Evolutionary conservation across 2,329 filamentous ascomycete species (phyloP).

Genomic region (Penicillium griseofulvum): DNA sequence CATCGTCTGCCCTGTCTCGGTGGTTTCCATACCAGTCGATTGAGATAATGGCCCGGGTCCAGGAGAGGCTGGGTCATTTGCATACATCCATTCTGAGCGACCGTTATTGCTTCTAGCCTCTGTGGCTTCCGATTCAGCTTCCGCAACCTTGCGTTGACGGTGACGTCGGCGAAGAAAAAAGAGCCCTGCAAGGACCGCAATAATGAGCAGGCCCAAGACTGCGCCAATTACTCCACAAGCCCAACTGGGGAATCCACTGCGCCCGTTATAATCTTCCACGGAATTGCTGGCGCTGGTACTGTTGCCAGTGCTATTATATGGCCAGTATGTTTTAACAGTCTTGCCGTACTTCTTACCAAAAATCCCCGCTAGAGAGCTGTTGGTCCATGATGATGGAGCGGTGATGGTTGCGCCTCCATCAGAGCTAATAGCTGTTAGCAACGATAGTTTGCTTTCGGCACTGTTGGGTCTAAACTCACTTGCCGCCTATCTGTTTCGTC

Average conservation of each 20-base stretch:
- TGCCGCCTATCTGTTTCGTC: constrained; percentile 35
- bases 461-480: constrained; percentile 20
- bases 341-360: constrained; percentile 58
- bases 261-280: constrained; percentile 8
- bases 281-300: constrained; percentile 14
- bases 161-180: constrained; percentile 21
- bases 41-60: not conserved
- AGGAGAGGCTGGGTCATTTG: not conserved
- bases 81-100: not conserved
- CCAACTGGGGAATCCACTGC: constrained; percentile 52
- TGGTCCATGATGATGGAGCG: constrained; percentile 46
- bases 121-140: not conserved
- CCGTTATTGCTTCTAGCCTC: not conserved
- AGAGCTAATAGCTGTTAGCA: constrained; percentile 18
- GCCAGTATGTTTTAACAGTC: constrained; percentile 58
- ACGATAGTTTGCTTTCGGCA: too few relatives aligned
- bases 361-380: constrained; percentile 48
- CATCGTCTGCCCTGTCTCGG: not conserved
- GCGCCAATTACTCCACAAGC: constrained; percentile 54
- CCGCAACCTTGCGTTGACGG: not conserved
- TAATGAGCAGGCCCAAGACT: constrained; percentile 19
- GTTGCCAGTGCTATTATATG: constrained; percentile 46
- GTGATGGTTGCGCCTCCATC: constrained; percentile 32
- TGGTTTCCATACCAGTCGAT: not conserved
- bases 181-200: constrained; percentile 13